Evolutionary conservation across 257 asterid species (phyloP).

Genomic region (Capsicum pubescens): DNA sequence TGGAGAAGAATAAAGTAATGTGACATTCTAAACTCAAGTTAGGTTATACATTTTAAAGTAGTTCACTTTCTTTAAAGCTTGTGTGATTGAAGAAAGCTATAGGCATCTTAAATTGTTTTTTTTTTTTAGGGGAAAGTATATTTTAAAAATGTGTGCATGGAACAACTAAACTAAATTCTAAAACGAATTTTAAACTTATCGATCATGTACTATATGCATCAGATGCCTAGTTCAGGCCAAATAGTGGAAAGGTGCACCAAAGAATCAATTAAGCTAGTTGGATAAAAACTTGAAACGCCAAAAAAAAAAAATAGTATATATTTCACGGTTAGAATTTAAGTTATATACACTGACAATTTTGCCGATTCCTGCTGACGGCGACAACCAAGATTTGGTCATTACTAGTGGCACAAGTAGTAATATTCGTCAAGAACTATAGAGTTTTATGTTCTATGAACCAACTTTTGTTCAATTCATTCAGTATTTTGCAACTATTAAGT

Average conservation of each 20-base stretch:
- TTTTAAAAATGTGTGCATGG: background rate
- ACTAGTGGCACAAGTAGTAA: background rate
- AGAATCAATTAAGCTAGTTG: background rate
- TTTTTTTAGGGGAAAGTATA: background rate
- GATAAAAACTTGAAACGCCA: background rate
- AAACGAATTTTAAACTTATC: background rate
- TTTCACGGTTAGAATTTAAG: background rate
- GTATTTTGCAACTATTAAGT: no score
- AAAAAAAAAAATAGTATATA: background rate
- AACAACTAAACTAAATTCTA: constrained; percentile 13
- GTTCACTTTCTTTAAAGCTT: constrained; percentile 7
- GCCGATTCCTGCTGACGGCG: no score
- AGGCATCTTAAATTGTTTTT: background rate
- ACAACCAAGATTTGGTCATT: no score
- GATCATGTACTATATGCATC: background rate
- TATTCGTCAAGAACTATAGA: background rate
- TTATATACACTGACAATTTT: background rate
- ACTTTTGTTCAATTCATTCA: no score
- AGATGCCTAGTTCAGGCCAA: constrained; percentile 18
- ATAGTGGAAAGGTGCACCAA: constrained; percentile 2
- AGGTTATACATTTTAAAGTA: background rate
- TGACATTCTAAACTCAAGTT: background rate
- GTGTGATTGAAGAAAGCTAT: background rate
- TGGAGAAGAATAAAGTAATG: background rate
- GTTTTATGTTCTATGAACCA: background rate